Evolutionary conservation across 2,329 filamentous ascomycete genomes (phyloP).

Genomic region (Fusarium miscanthi): DNA sequence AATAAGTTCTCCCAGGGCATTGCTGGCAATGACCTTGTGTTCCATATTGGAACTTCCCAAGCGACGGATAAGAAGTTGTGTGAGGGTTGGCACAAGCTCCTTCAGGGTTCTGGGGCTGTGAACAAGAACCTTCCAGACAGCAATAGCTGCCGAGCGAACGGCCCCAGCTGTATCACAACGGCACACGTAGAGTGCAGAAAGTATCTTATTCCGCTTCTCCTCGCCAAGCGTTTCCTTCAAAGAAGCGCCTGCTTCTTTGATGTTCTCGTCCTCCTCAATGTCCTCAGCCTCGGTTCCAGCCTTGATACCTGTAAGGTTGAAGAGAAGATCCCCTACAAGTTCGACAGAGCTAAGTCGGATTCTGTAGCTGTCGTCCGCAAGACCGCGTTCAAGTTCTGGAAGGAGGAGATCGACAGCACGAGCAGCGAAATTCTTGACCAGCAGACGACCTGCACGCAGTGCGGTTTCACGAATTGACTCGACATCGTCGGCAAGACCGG

Average conservation of each 20-base stretch:
- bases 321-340: constrained; percentile 93
- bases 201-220: constrained; percentile 95
- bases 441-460: constrained; percentile 87
- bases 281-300: constrained; percentile 80
- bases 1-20: constrained; percentile 95
- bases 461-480: constrained; percentile 98
- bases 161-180: constrained; percentile 94
- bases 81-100: constrained; percentile 93
- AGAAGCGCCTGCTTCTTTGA: constrained; percentile 90
- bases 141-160: constrained; percentile 88
- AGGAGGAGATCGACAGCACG: constrained; percentile 93
- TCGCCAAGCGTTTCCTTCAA: constrained; percentile 93
- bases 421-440: constrained; percentile 98
- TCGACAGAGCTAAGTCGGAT: constrained; percentile 99
- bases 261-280: constrained; percentile 82
- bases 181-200: constrained; percentile 97
- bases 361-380: constrained; percentile 97
- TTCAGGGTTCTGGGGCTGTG: constrained; percentile 92
- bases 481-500: constrained; percentile 93
- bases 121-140: constrained; percentile 97
- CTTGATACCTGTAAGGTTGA: constrained; percentile 96
- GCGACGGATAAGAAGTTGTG: constrained; percentile 92
- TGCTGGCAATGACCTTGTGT: constrained; percentile 98
- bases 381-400: constrained; percentile 92
- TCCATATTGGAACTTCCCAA: constrained; percentile 97